Conservation (phyloP, 2,329 filamentous ascomycete genomes). For the Penicillium thymicola region DNA sequence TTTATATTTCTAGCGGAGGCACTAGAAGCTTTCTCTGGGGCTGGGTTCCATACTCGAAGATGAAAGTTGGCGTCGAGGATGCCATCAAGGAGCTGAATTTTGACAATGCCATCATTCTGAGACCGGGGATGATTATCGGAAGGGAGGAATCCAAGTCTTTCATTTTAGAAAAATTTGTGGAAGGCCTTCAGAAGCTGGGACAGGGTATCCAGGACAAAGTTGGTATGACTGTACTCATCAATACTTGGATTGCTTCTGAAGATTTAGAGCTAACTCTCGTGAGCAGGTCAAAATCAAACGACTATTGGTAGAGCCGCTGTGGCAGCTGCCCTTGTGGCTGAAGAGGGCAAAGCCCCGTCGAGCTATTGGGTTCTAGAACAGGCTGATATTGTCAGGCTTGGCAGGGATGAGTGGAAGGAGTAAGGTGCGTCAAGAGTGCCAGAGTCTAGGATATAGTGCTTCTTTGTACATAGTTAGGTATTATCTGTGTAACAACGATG, state of each 20-base stretch:
- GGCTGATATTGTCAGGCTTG: conserved; percentile 30
- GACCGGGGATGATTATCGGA: conserved; percentile 37
- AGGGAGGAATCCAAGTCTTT: conserved; percentile 24
- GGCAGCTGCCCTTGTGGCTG: conserved; percentile 23
- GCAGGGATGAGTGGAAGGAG: conserved; percentile 29
- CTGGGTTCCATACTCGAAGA: conserved; percentile 36
- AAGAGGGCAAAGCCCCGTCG: conserved; percentile 28
- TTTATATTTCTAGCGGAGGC: conserved; percentile 36
- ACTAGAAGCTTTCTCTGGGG: conserved; percentile 28
- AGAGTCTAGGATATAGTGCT: background rate
- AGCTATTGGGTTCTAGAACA: conserved; percentile 31
- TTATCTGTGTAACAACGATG: background rate
- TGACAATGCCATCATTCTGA: conserved; percentile 35
- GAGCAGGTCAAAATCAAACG: conserved; percentile 27
- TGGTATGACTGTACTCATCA: conserved; percentile 19
- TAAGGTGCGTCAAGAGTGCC: background rate
- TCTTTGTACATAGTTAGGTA: background rate
- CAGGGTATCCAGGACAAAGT: conserved; percentile 28
- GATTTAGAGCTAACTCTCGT: background rate
- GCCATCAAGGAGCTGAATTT: conserved; percentile 36
- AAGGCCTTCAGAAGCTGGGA: conserved; percentile 20
- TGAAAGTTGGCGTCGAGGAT: conserved; percentile 39
- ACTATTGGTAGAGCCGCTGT: conserved; percentile 30
- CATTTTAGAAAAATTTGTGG: conserved; percentile 24
- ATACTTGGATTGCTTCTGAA: background rate